Evolutionary conservation across 257 asterid species (phyloP), one percentile per base, ranked within the genome.

Genomic region (Solanum clarkiae): DNA sequence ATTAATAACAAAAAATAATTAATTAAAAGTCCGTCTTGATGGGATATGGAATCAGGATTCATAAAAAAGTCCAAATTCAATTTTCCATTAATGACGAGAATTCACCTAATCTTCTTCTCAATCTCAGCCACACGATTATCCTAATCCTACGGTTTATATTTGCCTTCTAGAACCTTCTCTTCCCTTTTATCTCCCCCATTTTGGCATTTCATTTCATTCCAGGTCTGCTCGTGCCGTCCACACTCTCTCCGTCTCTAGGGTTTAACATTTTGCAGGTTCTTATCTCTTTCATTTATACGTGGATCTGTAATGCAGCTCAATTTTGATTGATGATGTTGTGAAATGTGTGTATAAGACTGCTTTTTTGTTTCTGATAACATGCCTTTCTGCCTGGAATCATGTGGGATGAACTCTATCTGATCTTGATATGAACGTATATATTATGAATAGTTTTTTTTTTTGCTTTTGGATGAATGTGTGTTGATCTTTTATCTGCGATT

Each of bases 141-240:
- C n/a, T 80, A 10, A 89, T 93, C 94, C 82, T 82, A 89, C 91
- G 93, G 89, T 12, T 63, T 29, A 53, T n/a, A 29, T 59, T 1
- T 24, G 16, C 82, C 63, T 57, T 84, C 91, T 81, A 80, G 92
- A 90, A 86, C 83, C 80, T 84, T 91, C 90, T 44, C 86, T 85
- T 85, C n/a, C 7, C 86, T 85, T 86, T 68, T 68, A 80, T 45
- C 17, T 56, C 9, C 7, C 42, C 47, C 17, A 29, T 57, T 82
- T 65, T 36, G 51, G 77, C 16, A 51, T 53, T 53, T 59, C 60
- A 7, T 20, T 69, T 65, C 10, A 51, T 20, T 2, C 51, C 8
- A 2, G 10, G 85, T 86, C 80, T 59, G 77, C 90, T 82, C 85
- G 85, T 81, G 89, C 88, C 91, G 36, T 24, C 20, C 65, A 60